phyloP scores from a whole-genome alignment of 148 eudicot genomes.

The Cornus controversa region DNA sequence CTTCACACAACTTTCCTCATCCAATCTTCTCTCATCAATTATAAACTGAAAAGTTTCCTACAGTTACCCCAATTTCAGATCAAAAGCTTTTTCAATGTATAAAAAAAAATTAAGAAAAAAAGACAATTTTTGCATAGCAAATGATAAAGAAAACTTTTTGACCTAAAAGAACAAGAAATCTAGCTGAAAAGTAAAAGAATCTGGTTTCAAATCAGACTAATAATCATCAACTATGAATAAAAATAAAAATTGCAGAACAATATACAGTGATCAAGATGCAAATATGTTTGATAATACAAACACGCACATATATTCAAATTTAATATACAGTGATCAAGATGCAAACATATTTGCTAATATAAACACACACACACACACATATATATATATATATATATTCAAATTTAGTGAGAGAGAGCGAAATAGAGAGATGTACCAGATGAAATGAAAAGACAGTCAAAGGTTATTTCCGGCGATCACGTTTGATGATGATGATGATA shows the following conservation, averaged over 20 bases:
- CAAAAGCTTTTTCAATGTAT: background rate
- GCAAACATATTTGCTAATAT: background rate
- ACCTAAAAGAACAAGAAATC: background rate
- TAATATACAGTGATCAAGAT: background rate
- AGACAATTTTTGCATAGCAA: background rate
- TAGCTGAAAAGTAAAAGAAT: background rate
- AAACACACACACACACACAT: too few relatives aligned
- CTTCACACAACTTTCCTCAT: constrained; percentile 21
- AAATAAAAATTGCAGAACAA: background rate
- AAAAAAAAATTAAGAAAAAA: background rate
- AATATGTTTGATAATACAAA: background rate
- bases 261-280: background rate
- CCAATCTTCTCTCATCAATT: constrained; percentile 29
- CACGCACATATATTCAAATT: too few relatives aligned
- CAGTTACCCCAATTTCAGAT: background rate
- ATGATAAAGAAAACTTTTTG: background rate
- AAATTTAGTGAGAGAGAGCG: background rate
- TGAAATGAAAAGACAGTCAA: background rate
- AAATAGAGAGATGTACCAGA: background rate
- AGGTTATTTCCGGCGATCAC: background rate
- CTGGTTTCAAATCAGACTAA: background rate
- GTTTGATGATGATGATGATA: background rate
- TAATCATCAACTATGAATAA: background rate
- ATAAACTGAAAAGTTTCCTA: background rate
- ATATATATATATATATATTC: too few relatives aligned